phyloP scores from a whole-genome alignment of 495 filamentous ascomycete species.

The Daldinia caldariorum region DNA sequence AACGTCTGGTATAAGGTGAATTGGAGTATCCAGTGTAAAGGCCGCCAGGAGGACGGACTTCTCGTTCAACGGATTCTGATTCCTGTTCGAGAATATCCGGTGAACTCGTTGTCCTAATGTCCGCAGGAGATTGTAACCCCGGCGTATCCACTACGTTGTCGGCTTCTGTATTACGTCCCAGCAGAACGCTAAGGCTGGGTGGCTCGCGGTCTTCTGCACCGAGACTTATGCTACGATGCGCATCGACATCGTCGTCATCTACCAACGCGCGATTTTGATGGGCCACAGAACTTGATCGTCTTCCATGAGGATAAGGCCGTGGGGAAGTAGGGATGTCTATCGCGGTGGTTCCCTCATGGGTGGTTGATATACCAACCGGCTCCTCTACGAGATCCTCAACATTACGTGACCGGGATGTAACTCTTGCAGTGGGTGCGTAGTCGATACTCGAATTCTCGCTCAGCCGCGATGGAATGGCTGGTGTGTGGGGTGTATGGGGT shows the following conservation, averaged over 20 bases:
- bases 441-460: conserved; percentile 89
- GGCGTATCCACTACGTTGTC: conserved; percentile 42
- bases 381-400: conserved; percentile 53
- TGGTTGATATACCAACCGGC: conserved; percentile 51
- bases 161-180: conserved; percentile 56
- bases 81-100: conserved; percentile 55
- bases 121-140: conserved; percentile 57
- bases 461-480: conserved; percentile 89
- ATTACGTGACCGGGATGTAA: conserved; percentile 30
- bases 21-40: conserved; percentile 45
- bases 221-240: conserved; percentile 78
- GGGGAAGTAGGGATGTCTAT: conserved; percentile 89
- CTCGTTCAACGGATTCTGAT: conserved; percentile 54
- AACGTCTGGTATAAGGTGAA: conserved; percentile 51
- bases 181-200: conserved; percentile 65
- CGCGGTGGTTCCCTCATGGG: conserved; percentile 67
- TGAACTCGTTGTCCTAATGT: conserved; percentile 52
- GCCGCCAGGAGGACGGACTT: conserved; percentile 49
- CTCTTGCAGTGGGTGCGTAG: conserved; percentile 59
- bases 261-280: conserved; percentile 68
- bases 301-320: conserved; percentile 66
- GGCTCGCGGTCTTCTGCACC: conserved; percentile 73
- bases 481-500: conserved; percentile 93
- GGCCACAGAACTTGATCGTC: conserved; percentile 82
- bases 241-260: conserved; percentile 71